A percentile compares a stretch with the other conserved stretches of the same genome.
Evolutionary conservation across 768 basidiomycete genomes (phyloP).

Genomic region (Cytidiella melzeri): DNA sequence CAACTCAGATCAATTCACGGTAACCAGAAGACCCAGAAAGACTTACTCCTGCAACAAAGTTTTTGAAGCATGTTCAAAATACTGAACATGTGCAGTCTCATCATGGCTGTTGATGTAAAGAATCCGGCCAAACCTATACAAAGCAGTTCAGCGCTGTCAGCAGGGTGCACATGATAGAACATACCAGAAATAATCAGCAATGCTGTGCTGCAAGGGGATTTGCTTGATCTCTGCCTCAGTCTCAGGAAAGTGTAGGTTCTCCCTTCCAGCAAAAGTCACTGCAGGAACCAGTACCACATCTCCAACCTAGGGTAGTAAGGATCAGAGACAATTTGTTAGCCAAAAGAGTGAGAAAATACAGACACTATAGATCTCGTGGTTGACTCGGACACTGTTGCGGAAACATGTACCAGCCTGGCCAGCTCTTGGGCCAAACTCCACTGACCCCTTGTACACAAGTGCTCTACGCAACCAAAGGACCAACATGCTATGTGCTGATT

Average conservation of each 20-base stretch:
- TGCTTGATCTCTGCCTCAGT: conserved; percentile 21
- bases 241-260: conserved; percentile 29
- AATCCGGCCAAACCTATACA: conserved; percentile 64
- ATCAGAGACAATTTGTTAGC: conserved; percentile 26
- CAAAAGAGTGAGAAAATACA: conserved; percentile 28
- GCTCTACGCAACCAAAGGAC: not conserved
- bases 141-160: too few species aligned
- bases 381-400: not conserved
- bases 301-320: conserved; percentile 39
- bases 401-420: not conserved
- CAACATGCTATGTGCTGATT: not conserved
- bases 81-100: conserved; percentile 56
- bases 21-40: not conserved
- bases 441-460: not conserved
- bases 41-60: conserved; percentile 46
- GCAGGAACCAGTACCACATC: conserved; percentile 53
- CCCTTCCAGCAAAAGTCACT: conserved; percentile 26
- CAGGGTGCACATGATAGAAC: not conserved
- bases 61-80: conserved; percentile 66
- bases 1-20: not conserved
- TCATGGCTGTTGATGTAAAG: conserved; percentile 41
- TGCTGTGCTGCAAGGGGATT: conserved; percentile 31
- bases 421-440: not conserved
- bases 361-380: too few species aligned
- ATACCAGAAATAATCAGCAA: conserved; percentile 65